A percentile compares a stretch with the other conserved stretches of the same genome.
phyloP scores from a whole-genome alignment of 75 land plant genomes.

The Sequoia sempervirens region DNA sequence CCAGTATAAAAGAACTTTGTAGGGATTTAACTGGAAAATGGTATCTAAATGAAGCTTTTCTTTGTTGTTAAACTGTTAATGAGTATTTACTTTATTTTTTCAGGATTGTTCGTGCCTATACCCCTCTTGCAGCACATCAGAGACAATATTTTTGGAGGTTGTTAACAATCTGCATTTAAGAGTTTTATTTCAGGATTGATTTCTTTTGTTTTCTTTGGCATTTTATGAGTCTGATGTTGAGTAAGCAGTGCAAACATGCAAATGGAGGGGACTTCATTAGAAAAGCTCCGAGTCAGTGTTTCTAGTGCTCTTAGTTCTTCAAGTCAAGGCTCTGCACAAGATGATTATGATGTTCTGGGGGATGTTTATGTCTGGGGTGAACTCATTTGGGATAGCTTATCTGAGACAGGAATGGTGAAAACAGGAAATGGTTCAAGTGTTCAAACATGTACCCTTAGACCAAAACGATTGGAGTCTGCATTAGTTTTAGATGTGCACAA shows the following conservation, averaged over 20 bases:
- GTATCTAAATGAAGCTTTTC: background rate
- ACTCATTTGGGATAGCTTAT: constrained; percentile 18
- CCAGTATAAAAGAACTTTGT: background rate
- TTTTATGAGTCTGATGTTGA: constrained; percentile 9
- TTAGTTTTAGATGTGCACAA: constrained; percentile 23
- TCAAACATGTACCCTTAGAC: constrained; percentile 16
- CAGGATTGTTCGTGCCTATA: background rate
- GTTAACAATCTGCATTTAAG: background rate
- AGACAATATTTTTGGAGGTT: background rate
- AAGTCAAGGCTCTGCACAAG: constrained; percentile 30
- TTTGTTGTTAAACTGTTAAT: background rate
- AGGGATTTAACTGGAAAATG: background rate
- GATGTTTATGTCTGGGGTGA: constrained; percentile 30
- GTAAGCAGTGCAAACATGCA: constrained; percentile 11
- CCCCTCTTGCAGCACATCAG: background rate
- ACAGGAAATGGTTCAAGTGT: constrained; percentile 8
- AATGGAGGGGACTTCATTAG: constrained; percentile 9
- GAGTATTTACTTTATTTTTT: background rate
- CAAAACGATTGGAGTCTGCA: constrained; percentile 17
- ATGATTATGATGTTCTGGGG: constrained; percentile 23
- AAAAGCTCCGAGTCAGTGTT: constrained; percentile 22
- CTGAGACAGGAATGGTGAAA: constrained; percentile 13
- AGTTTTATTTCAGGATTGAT: background rate
- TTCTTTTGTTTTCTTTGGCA: background rate
- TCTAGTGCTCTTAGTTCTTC: constrained; percentile 32